phyloP scores from a whole-genome alignment of 2,329 filamentous ascomycete genomes.

The Lachnellula arida region DNA sequence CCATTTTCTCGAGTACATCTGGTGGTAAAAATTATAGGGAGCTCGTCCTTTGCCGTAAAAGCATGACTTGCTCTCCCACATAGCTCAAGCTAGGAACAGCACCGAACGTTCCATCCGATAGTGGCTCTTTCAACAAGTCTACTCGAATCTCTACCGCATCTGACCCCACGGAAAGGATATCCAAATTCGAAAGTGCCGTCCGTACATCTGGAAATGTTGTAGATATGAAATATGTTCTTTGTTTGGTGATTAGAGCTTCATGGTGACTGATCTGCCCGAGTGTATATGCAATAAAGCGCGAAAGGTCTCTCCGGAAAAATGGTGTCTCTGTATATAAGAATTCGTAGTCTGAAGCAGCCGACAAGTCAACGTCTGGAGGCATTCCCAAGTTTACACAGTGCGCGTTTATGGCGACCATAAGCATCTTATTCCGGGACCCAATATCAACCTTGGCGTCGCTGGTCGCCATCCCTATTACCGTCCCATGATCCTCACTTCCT shows the following conservation, averaged over 20 bases:
- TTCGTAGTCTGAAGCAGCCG: conserved; percentile 73
- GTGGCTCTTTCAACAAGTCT: conserved; percentile 71
- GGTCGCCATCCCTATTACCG: conserved; percentile 63
- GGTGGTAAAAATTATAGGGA: conserved; percentile 88
- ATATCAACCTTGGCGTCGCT: conserved; percentile 54
- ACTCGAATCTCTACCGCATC: conserved; percentile 83
- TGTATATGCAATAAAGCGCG: conserved; percentile 74
- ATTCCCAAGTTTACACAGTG: conserved; percentile 70
- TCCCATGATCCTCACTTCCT: conserved; percentile 50
- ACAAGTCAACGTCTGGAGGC: conserved; percentile 62
- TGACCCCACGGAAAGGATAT: conserved; percentile 80
- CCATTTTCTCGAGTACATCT: conserved; percentile 79
- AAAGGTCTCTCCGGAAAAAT: conserved; percentile 70
- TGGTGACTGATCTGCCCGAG: conserved; percentile 76
- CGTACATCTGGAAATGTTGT: conserved; percentile 85
- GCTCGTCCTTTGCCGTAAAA: conserved; percentile 77
- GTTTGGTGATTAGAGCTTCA: conserved; percentile 70
- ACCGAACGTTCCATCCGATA: conserved; percentile 56
- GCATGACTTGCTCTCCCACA: conserved; percentile 81
- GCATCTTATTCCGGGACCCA: conserved; percentile 49
- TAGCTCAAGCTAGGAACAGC: conserved; percentile 74
- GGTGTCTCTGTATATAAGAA: conserved; percentile 73
- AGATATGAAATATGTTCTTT: conserved; percentile 78
- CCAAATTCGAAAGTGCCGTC: conserved; percentile 75
- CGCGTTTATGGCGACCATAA: conserved; percentile 68